These are phyloP conservation scores for Myxozyma vanderwaltii DNA, from an alignment of 805 yeast species.

Conservation along the genomic window DNA sequence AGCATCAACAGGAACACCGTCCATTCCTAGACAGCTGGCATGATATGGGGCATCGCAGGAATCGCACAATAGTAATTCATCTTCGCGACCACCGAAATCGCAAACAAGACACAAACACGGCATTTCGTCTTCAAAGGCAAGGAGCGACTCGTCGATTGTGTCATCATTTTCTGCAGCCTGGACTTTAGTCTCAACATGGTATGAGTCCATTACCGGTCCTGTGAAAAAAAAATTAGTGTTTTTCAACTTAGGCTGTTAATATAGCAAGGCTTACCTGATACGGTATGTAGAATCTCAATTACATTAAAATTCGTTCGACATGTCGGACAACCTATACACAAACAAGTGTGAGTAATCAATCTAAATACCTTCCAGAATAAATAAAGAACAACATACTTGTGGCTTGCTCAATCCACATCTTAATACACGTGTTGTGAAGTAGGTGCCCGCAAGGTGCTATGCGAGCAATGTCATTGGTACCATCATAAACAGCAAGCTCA, in stretches of 20 bases:
- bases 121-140: conserved; percentile 19
- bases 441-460: conserved; percentile 53
- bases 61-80: conserved; percentile 40
- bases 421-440: conserved; percentile 60
- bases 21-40: conserved; percentile 40
- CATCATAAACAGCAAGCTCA: conserved; percentile 24
- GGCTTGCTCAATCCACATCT: conserved; percentile 59
- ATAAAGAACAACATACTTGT: conserved; percentile 41
- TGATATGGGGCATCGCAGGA: conserved; percentile 42
- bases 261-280: conserved; percentile 18
- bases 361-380: not conserved
- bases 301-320: conserved; percentile 54
- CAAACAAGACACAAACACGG: conserved; percentile 38
- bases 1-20: conserved; percentile 38
- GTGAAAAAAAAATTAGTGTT: not conserved
- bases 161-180: conserved; percentile 27
- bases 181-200: conserved; percentile 25
- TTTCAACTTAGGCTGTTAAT: too few relatives aligned
- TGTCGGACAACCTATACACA: conserved; percentile 53
- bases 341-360: not conserved
- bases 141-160: not conserved
- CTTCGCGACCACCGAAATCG: conserved; percentile 37
- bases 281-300: conserved; percentile 42
- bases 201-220: conserved; percentile 14
- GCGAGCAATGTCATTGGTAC: conserved; percentile 34